These are phyloP conservation scores for Neoboletus subvelutipes DNA, from an alignment of 768 basidiomycete genomes.

Conservation along the genomic window DNA sequence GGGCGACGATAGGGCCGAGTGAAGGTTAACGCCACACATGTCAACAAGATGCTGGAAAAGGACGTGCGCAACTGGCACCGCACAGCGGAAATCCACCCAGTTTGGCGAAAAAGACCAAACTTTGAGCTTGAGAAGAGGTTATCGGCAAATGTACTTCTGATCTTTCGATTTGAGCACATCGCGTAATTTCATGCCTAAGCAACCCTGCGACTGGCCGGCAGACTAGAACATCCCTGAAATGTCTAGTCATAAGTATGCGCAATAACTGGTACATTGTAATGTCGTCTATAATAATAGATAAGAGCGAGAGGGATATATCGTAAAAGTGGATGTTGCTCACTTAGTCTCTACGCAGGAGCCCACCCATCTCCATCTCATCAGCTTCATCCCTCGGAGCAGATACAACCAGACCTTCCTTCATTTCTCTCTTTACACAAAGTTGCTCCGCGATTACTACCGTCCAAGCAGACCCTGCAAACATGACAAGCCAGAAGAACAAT, in stretches of 20 bases:
- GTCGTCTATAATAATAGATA: conserved; percentile 12
- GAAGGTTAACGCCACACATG: conserved; percentile 19
- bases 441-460: conserved; percentile 87
- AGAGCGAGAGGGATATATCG: conserved; percentile 1
- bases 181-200: conserved; percentile 4
- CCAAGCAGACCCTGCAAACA: conserved; percentile 66
- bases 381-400: conserved; percentile 41
- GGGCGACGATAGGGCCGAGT: conserved; percentile 3
- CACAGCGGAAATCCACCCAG: conserved; percentile 4
- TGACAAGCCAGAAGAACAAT: conserved; percentile 87
- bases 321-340: conserved; percentile 38
- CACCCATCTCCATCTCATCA: conserved; percentile 58
- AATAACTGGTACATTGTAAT: conserved; percentile 24
- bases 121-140: conserved; percentile 13
- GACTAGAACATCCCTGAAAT: conserved; percentile 15
- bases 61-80: conserved; percentile 2
- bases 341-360: conserved; percentile 56
- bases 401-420: conserved; percentile 77
- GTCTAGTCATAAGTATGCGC: conserved; percentile 13
- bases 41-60: conserved; percentile 1
- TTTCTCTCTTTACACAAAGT: conserved; percentile 85
- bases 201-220: conserved; percentile 2
- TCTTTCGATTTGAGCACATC: not conserved
- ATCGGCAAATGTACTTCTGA: conserved; percentile 2
- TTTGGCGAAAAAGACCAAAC: conserved; percentile 6